Conservation (phyloP, 1,139 yeast species). For the Pichia sp. region DNA sequence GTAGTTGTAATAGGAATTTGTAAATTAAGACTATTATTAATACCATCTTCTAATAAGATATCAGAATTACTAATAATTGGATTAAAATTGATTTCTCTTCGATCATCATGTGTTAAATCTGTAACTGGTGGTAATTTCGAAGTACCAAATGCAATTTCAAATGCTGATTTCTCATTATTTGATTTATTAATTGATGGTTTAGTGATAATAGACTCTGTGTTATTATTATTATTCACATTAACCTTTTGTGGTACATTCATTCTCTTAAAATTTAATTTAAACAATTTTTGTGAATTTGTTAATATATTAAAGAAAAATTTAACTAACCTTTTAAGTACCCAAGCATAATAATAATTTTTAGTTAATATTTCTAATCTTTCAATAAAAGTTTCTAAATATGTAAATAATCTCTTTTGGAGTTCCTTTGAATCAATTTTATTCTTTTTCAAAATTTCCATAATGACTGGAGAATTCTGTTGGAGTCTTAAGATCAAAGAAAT, state of each 20-base stretch:
- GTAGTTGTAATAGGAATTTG: not conserved
- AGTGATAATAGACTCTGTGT: not conserved
- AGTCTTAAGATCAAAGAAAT: constrained; percentile 44
- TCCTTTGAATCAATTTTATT: constrained; percentile 31
- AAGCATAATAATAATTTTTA: constrained; percentile 31
- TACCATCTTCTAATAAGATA: not conserved
- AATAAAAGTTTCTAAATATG: constrained; percentile 29
- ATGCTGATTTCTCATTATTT: constrained; percentile 19
- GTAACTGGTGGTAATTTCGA: constrained; percentile 32
- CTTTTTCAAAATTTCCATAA: constrained; percentile 28
- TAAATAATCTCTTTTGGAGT: constrained; percentile 28
- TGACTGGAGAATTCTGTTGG: constrained; percentile 31
- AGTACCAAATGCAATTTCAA: constrained; percentile 32
- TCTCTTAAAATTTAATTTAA: constrained; percentile 27
- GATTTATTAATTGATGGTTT: not conserved
- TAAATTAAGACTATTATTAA: not conserved
- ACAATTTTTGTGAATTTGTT: constrained; percentile 29
- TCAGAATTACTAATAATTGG: constrained; percentile 13
- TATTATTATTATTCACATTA: constrained; percentile 1
- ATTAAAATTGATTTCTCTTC: constrained; percentile 17
- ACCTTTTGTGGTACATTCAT: constrained; percentile 19
- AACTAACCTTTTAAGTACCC: constrained; percentile 32
- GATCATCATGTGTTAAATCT: constrained; percentile 22
- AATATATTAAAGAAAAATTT: constrained; percentile 31
- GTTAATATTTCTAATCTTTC: constrained; percentile 30